A percentile compares a stretch with the other conserved stretches of the same genome.
Conservation (phyloP, 164 flowering plant species). For the Piper longum region DNA sequence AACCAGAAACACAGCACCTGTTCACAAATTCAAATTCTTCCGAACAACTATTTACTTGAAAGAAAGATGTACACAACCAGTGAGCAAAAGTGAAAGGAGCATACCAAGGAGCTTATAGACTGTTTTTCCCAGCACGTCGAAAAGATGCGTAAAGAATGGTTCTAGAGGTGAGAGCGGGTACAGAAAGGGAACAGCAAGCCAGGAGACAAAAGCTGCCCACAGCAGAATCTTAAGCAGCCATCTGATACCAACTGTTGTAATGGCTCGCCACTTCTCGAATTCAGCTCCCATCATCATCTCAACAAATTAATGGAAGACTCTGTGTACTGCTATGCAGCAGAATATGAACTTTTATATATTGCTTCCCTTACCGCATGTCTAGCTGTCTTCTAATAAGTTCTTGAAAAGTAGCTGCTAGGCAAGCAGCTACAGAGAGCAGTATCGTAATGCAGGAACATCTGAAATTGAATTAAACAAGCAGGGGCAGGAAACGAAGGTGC, state of each 20-base stretch:
- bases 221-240: slow-evolving; percentile 41
- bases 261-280: slow-evolving; percentile 8
- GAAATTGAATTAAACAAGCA: too few species aligned
- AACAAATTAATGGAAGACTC: too few species aligned
- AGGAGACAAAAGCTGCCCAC: slow-evolving; percentile 45
- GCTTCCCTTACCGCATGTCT: too few species aligned
- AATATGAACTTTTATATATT: too few species aligned
- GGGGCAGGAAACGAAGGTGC: too few species aligned
- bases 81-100: background rate
- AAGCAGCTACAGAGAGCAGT: too few species aligned
- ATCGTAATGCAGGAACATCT: too few species aligned
- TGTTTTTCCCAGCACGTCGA: slow-evolving; percentile 14
- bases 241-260: slow-evolving; percentile 15
- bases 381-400: too few species aligned
- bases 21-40: slow-evolving; percentile 5
- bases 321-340: too few species aligned
- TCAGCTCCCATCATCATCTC: too few species aligned
- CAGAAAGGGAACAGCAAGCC: slow-evolving; percentile 47
- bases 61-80: background rate
- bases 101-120: slow-evolving; percentile 56
- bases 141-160: slow-evolving; percentile 12
- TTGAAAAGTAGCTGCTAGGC: too few species aligned
- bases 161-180: slow-evolving; percentile 27
- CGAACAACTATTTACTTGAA: background rate
- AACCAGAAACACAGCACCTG: slow-evolving; percentile 53